These are phyloP conservation scores for Berberis thunbergii DNA, from an alignment of 164 flowering plant genomes.

Conservation along the genomic window DNA sequence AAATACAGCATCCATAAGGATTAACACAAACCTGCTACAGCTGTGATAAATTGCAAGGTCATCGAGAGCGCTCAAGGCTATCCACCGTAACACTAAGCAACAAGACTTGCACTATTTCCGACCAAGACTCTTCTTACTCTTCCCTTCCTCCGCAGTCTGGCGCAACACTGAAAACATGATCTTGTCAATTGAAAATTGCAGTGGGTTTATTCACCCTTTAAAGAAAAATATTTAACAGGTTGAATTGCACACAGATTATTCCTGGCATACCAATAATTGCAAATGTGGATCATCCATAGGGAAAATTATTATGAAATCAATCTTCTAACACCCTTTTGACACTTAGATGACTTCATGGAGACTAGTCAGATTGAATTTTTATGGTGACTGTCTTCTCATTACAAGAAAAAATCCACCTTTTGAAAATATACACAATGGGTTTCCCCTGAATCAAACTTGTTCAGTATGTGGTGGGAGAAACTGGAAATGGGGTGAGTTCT, in stretches of 20 bases:
- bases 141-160: constrained; percentile 31
- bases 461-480: no score
- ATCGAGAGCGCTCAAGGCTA: constrained; percentile 83
- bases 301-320: background rate
- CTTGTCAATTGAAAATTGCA: background rate
- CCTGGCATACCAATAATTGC: background rate
- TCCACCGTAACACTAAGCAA: constrained; percentile 71
- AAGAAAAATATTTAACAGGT: no score
- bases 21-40: constrained; percentile 61
- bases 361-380: no score
- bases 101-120: constrained; percentile 48
- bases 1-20: background rate
- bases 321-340: background rate
- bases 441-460: no score
- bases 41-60: constrained; percentile 68
- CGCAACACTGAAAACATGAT: constrained; percentile 24
- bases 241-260: no score
- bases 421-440: no score
- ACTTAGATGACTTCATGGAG: no score
- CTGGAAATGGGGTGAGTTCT: no score
- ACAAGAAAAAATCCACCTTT: background rate
- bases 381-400: background rate
- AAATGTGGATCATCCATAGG: no score
- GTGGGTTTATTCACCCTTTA: background rate
- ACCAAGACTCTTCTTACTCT: constrained; percentile 31